Evolutionary conservation across 2,329 filamentous ascomycete genomes (phyloP).

Genomic region (Sporothrix dimorphospora): DNA sequence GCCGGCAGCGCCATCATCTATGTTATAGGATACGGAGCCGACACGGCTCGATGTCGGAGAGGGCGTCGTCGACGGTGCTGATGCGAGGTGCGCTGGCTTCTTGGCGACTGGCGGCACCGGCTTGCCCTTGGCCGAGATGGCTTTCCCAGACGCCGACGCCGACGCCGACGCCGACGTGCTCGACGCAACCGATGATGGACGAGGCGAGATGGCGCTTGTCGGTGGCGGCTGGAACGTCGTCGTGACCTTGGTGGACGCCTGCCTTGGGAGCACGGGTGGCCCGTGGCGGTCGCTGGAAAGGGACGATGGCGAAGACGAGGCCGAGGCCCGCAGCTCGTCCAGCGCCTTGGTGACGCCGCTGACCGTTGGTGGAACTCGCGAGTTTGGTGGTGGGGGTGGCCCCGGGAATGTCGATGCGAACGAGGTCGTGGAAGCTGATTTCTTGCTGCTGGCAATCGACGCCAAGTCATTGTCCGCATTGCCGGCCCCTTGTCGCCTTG

Average conservation of each 20-base stretch:
- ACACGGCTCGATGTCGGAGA: constrained; percentile 25
- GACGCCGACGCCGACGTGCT: constrained; percentile 41
- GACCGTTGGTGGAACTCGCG: constrained; percentile 18
- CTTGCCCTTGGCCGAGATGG: constrained; percentile 40
- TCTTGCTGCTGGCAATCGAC: constrained; percentile 28
- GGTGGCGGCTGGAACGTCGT: not conserved
- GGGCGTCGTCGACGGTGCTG: constrained; percentile 37
- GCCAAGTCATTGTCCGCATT: constrained; percentile 23
- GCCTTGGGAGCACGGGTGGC: not conserved
- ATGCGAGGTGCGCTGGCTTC: constrained; percentile 62
- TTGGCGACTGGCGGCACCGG: constrained; percentile 61
- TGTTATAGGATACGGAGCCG: constrained; percentile 36
- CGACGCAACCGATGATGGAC: constrained; percentile 39
- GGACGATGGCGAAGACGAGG: constrained; percentile 15
- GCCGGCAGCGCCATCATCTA: constrained; percentile 18
- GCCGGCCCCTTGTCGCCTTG: constrained; percentile 31
- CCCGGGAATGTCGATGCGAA: constrained; percentile 48
- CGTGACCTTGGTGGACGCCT: not conserved
- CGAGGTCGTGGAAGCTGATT: constrained; percentile 30
- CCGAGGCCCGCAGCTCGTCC: constrained; percentile 28
- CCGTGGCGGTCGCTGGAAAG: not conserved
- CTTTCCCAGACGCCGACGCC: not conserved
- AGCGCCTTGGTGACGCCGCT: constrained; percentile 30
- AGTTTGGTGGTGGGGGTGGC: constrained; percentile 5
- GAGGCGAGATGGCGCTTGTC: constrained; percentile 30